Base-by-base conservation (phyloP, 768 basidiomycete genomes). In the Sporobolomyces phaffii region DNA sequence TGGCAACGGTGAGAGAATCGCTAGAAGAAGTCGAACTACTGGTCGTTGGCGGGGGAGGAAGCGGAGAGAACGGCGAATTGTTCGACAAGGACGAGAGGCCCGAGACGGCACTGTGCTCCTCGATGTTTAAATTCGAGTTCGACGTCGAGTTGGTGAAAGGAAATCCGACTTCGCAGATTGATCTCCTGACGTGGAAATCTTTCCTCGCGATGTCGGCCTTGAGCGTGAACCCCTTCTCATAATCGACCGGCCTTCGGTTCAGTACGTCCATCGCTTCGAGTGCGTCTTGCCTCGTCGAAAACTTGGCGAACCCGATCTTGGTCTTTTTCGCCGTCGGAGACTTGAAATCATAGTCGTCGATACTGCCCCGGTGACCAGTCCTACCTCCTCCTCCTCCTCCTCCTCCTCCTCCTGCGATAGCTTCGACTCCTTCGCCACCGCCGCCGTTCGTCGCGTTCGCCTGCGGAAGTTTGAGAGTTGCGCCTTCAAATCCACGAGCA, bases 141-240 rank as follows among this genome's bases (percentile, higher is more conserved):
- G n/a, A n/a, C n/a, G n/a, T n/a, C n/a, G n/a, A n/a, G n/a, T n/a
- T n/a, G 40, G 41, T 58, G 54, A 40, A 5, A 34, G 8, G 85
- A 84, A n/a, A 91, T 86, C 3, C 89, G 89, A 43, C 22, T 18
- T 41, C 24, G n/a, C n/a, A n/a, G n/a, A n/a, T n/a, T n/a, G 20
- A 34, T 33, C 90, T 82, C 80, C 94, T 96, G 24, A 92, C 94
- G 75, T 99, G 94, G 43, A 99, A 78, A 75, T 99, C 98, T 84
- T 99, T 99, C 85, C 98, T 98, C 24, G 96, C 96, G 93, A 99
- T 97, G 79, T 98, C 96, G 26, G 94, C 96, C 78, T 97, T 98
- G 43, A 99, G 78, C 3, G 92, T 87, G 1, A 90, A 86, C 18
- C 91, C 91, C 74, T 91, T 91, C 78, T 97, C 89, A 36, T 89